Evolutionary conservation across 2,329 filamentous ascomycete genomes (phyloP).

Genomic region (Penicillium hesseltinei): DNA sequence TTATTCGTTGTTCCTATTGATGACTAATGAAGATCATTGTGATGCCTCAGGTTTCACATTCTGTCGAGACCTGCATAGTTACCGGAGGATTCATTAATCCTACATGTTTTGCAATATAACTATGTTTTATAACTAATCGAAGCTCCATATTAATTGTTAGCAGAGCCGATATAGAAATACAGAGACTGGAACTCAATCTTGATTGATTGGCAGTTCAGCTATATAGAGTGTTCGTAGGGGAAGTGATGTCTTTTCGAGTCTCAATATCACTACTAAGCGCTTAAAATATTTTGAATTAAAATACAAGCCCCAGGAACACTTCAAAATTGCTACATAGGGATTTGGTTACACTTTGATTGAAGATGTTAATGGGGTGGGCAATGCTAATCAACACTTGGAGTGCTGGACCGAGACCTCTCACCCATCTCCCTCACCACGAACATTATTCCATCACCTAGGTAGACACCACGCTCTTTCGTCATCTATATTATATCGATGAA

Average conservation of each 20-base stretch:
- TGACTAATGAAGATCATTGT: neutral
- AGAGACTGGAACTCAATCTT: neutral
- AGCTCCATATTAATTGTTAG: neutral
- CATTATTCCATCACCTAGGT: neutral
- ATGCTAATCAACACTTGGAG: neutral
- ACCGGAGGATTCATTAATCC: neutral
- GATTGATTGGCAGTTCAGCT: neutral
- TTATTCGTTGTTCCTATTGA: slow-evolving; percentile 9
- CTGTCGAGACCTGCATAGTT: no score
- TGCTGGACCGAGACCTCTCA: neutral
- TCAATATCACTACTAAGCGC: neutral
- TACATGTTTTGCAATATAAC: neutral
- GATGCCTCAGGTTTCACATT: neutral
- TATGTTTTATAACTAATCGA: neutral
- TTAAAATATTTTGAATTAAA: neutral
- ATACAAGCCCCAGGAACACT: neutral
- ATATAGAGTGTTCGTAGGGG: no score
- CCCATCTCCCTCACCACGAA: neutral
- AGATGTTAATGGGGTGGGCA: neutral
- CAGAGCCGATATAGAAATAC: neutral
- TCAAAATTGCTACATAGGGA: rapidly evolving
- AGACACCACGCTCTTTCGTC: neutral
- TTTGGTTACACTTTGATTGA: neutral
- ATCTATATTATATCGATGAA: neutral
- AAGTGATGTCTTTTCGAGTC: neutral